Conservation (phyloP, 192 early-diverging fungal species). For the Rhizoclosmatium globosum region DNA sequence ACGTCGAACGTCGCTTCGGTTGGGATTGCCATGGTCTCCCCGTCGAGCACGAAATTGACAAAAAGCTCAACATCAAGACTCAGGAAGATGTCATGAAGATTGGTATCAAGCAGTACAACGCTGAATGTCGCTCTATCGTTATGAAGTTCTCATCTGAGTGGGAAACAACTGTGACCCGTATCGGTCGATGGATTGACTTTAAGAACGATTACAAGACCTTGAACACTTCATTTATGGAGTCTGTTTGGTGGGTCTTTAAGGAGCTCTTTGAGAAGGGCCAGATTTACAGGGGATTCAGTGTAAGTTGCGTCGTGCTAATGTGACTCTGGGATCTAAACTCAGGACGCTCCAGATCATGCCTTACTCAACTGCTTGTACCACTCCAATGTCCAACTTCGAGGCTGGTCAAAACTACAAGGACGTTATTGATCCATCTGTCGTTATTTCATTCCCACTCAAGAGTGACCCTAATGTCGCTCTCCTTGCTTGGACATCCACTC, state of each 20-base stretch:
- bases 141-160: constrained; percentile 95
- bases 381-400: constrained; percentile 97
- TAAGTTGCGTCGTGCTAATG: constrained; percentile 41
- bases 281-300: constrained; percentile 91
- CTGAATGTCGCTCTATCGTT: constrained; percentile 94
- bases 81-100: constrained; percentile 89
- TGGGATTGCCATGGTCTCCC: constrained; percentile 97
- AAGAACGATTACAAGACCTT: constrained; percentile 99
- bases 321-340: neutral
- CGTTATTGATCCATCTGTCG: constrained; percentile 93
- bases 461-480: constrained; percentile 79
- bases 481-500: constrained; percentile 98
- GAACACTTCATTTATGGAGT: constrained; percentile 96
- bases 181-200: constrained; percentile 99
- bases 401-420: constrained; percentile 97
- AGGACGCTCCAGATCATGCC: constrained; percentile 77
- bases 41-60: constrained; percentile 97
- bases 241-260: constrained; percentile 99
- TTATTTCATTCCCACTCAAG: constrained; percentile 92
- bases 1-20: constrained; percentile 96
- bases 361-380: constrained; percentile 91
- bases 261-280: constrained; percentile 93
- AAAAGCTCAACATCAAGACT: constrained; percentile 84
- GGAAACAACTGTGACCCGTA: constrained; percentile 91
- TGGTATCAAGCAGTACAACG: constrained; percentile 98